Conservation (phyloP, 2,329 filamentous ascomycete genomes). For the Trichophyton simii region DNA sequence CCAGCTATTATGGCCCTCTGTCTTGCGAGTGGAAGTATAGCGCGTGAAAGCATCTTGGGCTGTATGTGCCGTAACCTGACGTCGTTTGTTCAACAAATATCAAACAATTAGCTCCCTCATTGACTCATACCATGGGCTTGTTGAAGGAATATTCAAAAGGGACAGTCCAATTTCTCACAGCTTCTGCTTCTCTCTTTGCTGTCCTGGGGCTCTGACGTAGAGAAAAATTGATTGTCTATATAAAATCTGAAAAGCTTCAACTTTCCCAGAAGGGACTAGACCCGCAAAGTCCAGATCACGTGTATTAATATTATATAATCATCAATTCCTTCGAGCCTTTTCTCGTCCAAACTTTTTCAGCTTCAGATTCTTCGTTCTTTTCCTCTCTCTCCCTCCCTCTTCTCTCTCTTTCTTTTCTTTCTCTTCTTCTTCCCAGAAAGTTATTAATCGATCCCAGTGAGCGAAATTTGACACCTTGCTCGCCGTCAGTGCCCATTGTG, state of each 20-base stretch:
- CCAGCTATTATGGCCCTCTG: slow-evolving; percentile 27
- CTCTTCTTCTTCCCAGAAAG: slow-evolving; percentile 38
- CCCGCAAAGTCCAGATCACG: background rate
- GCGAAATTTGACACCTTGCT: slow-evolving; percentile 47
- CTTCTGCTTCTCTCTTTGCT: background rate
- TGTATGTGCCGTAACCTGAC: background rate
- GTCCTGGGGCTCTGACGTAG: background rate
- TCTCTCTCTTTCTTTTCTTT: slow-evolving; percentile 16
- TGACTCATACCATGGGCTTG: background rate
- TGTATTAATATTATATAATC: background rate
- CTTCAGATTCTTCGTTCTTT: slow-evolving; percentile 1
- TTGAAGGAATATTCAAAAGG: background rate
- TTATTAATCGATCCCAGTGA: slow-evolving; percentile 38
- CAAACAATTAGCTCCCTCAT: background rate
- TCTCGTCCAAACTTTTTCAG: background rate
- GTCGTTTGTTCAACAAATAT: background rate
- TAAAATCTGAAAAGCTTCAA: background rate
- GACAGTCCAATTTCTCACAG: background rate
- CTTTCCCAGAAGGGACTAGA: background rate
- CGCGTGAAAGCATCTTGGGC: slow-evolving; percentile 33
- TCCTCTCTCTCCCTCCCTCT: slow-evolving; percentile 13
- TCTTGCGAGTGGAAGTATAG: slow-evolving; percentile 34
- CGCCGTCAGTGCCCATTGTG: slow-evolving; percentile 38
- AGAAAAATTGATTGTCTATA: background rate
- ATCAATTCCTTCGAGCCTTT: background rate